A percentile compares a stretch with the other conserved stretches of the same genome.
phyloP scores from a whole-genome alignment of 2,329 filamentous ascomycete genomes.

The Trichophyton benhamiae region DNA sequence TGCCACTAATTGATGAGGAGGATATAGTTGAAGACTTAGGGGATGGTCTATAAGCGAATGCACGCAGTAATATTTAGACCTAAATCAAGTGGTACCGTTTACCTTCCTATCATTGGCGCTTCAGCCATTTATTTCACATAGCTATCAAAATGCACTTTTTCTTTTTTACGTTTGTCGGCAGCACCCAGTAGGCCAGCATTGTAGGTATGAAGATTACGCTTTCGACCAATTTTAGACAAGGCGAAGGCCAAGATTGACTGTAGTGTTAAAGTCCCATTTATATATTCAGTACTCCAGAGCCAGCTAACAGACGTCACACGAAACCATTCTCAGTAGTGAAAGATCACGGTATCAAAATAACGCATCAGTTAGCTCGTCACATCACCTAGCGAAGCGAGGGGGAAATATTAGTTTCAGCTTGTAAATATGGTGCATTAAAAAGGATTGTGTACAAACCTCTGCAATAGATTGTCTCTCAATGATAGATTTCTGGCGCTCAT shows the following conservation, averaged over 20 bases:
- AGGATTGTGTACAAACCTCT: constrained; percentile 27
- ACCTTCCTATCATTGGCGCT: background rate
- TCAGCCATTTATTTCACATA: background rate
- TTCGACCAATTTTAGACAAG: too few species aligned
- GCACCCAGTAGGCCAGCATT: too few species aligned
- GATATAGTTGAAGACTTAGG: constrained; percentile 19
- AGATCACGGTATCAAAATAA: background rate
- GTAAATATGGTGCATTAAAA: background rate
- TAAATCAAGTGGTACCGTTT: background rate
- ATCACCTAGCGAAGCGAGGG: too few species aligned
- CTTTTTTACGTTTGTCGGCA: too few species aligned
- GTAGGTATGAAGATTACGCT: too few species aligned
- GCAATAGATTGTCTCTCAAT: constrained; percentile 56
- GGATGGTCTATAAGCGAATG: background rate
- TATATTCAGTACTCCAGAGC: too few species aligned
- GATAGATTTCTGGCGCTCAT: constrained; percentile 73
- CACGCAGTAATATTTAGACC: background rate
- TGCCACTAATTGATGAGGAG: constrained; percentile 34
- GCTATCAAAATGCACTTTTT: too few species aligned
- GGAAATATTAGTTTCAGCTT: background rate
- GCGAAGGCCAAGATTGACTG: too few species aligned
- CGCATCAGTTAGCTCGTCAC: background rate
- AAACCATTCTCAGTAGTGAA: background rate
- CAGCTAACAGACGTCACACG: too few species aligned
- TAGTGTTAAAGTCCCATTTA: too few species aligned